These are phyloP conservation scores for Monoraphidium neglectum DNA, from an alignment of 139 green algal genomes.

Conservation along the genomic window DNA sequence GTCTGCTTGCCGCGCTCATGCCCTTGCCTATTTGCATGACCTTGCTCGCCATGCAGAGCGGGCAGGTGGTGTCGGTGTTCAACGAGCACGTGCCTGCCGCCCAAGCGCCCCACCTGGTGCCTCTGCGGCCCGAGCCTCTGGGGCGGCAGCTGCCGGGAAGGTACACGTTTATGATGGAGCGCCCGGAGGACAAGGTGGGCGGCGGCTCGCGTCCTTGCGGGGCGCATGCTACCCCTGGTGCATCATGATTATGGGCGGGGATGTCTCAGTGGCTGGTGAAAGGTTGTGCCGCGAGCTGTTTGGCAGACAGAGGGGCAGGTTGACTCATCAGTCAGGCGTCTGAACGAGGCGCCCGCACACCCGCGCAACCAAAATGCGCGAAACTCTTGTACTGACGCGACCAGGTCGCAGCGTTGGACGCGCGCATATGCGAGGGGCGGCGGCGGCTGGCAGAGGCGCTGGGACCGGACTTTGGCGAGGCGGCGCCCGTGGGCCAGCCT, in stretches of 20 bases:
- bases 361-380: no score
- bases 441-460: constrained; percentile 6
- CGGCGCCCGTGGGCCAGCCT: constrained; percentile 37
- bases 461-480: neutral
- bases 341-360: no score
- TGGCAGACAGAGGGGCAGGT: no score
- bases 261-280: no score
- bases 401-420: constrained; percentile 58
- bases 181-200: constrained; percentile 56
- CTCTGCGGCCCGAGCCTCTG: constrained; percentile 12
- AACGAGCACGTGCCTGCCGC: constrained; percentile 17
- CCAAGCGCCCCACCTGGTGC: neutral
- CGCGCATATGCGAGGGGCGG: constrained; percentile 38
- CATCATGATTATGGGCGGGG: no score
- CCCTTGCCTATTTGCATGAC: no score
- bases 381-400: no score
- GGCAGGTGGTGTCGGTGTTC: constrained; percentile 19
- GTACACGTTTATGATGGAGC: constrained; percentile 51
- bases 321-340: no score
- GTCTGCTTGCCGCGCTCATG: no score
- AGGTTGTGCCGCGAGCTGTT: no score
- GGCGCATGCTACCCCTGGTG: no score
- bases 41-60: constrained; percentile 4
- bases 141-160: constrained; percentile 21
- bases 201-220: no score